phyloP scores from a whole-genome alignment of 495 filamentous ascomycete genomes.

The Pseudevernia furfuracea region DNA sequence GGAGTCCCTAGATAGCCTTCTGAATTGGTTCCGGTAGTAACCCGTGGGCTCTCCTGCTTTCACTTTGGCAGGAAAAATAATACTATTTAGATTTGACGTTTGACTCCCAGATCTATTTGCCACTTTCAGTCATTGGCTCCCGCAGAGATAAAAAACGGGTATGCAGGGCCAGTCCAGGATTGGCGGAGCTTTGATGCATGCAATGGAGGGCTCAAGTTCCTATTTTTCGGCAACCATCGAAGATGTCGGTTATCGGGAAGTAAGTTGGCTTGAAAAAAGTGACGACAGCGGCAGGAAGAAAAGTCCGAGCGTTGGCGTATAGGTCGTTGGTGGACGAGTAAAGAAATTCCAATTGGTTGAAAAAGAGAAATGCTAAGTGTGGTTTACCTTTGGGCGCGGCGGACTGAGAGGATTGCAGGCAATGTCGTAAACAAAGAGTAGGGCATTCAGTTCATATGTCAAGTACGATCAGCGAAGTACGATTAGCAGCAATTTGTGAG shows the following conservation, averaged over 20 bases:
- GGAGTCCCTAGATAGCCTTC: background rate
- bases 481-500: background rate
- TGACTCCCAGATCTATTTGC: constrained; percentile 13
- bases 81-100: constrained; percentile 13
- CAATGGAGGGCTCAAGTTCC: constrained; percentile 3
- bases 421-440: background rate
- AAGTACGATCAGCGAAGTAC: constrained; percentile 3
- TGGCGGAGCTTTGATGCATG: constrained; percentile 15
- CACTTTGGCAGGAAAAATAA: constrained; percentile 2
- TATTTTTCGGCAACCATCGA: constrained; percentile 12
- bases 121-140: constrained; percentile 18
- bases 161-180: constrained; percentile 14
- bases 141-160: constrained; percentile 13
- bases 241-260: constrained; percentile 24
- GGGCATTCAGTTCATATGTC: background rate
- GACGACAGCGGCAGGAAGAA: constrained; percentile 17
- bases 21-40: background rate
- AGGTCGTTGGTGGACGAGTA: background rate
- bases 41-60: constrained; percentile 1
- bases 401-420: background rate
- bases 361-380: background rate
- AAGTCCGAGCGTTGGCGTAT: constrained; percentile 16
- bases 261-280: constrained; percentile 1
- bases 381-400: background rate
- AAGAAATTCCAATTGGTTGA: background rate